Conservation (phyloP, 192 early-diverging fungal genomes). For the Gaertneriomyces semiglobifer region DNA sequence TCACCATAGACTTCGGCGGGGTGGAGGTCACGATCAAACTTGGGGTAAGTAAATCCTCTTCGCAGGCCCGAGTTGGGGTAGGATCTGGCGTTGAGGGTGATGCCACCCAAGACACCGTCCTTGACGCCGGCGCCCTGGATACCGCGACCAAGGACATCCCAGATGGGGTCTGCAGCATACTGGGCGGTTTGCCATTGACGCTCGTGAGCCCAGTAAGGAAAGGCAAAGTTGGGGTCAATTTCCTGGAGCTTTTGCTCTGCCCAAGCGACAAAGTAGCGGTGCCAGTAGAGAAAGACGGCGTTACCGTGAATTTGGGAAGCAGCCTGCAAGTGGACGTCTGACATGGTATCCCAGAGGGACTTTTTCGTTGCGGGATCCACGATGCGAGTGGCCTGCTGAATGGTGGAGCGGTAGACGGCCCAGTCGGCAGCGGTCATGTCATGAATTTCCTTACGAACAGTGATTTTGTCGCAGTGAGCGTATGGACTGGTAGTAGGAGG, state of each 20-base stretch:
- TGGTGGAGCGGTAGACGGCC: conserved; percentile 17
- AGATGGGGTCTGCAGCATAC: conserved; percentile 15
- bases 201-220: conserved; percentile 27
- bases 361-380: neutral
- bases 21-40: no score
- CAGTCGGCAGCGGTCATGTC: conserved; percentile 11
- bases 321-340: conserved; percentile 6
- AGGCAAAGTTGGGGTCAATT: conserved; percentile 12
- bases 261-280: conserved; percentile 18
- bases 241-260: conserved; percentile 18
- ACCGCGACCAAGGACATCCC: conserved; percentile 5
- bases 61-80: no score
- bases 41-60: no score
- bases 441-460: conserved; percentile 18
- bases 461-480: neutral
- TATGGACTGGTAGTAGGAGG: no score
- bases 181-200: neutral
- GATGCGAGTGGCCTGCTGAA: conserved; percentile 9
- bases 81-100: neutral
- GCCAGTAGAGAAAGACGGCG: conserved; percentile 20
- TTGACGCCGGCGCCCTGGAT: conserved; percentile 8
- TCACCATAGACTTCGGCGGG: no score
- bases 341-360: conserved; percentile 17
- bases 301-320: conserved; percentile 18
- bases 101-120: conserved; percentile 12